phyloP scores from a whole-genome alignment of 805 yeast genomes.

The Saccharomyces jurei region DNA sequence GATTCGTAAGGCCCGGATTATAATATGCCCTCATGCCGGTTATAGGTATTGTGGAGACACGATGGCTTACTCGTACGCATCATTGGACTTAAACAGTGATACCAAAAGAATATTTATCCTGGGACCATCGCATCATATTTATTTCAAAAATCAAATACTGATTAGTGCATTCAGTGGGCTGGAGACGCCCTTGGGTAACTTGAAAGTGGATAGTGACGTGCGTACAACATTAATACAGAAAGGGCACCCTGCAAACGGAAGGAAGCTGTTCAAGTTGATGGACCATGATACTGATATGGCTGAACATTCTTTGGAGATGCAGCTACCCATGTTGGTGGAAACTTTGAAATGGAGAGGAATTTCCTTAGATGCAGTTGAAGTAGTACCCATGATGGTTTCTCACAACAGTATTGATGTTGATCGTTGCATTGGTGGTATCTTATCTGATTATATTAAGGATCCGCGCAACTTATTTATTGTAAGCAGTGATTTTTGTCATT shows the following conservation, averaged over 20 bases:
- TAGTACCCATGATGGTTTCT: constrained; percentile 79
- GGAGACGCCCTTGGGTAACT: constrained; percentile 76
- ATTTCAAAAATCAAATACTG: constrained; percentile 54
- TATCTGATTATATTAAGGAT: constrained; percentile 50
- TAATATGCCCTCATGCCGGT: constrained; percentile 71
- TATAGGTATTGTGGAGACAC: constrained; percentile 72
- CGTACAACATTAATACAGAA: constrained; percentile 30
- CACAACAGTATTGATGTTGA: constrained; percentile 43
- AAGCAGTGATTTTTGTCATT: constrained; percentile 91
- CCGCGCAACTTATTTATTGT: constrained; percentile 58
- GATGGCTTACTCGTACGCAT: constrained; percentile 67
- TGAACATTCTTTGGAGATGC: constrained; percentile 95
- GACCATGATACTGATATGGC: constrained; percentile 54
- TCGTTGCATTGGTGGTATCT: constrained; percentile 36
- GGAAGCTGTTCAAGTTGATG: constrained; percentile 49
- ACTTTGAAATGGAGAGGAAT: constrained; percentile 42
- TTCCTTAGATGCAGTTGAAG: constrained; percentile 33
- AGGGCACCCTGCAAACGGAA: constrained; percentile 14
- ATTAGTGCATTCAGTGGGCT: constrained; percentile 46
- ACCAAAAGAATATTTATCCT: constrained; percentile 63
- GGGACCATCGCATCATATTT: constrained; percentile 92
- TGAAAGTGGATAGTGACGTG: constrained; percentile 54
- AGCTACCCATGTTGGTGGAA: constrained; percentile 54
- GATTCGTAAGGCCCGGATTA: constrained; percentile 34
- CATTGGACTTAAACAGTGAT: constrained; percentile 45